phyloP scores from a whole-genome alignment of 78 protist genomes.

The slime mould (Dictyostelium discoideum) region dicty_2.7 NC_007089.4:4543001-4543500 shows the following conservation, averaged over 20 bases:
- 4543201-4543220: conserved; percentile 84
- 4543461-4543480: background rate
- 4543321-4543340: conserved; percentile 85
- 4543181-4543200: conserved; percentile 85
- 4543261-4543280: conserved; percentile 85
- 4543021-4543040: conserved; percentile 99
- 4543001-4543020: conserved; percentile 98
- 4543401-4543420: background rate
- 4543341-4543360: conserved; percentile 77
- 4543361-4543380: too few relatives aligned
- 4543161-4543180: conserved; percentile 95
- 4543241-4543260: conserved; percentile 87
- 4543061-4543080: conserved; percentile 86
- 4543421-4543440: too few relatives aligned
- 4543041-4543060: conserved; percentile 93
- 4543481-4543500: conserved; percentile 49
- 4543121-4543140: conserved; percentile 91
- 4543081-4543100: conserved; percentile 82
- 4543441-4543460: background rate
- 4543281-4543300: conserved; percentile 79
- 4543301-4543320: conserved; percentile 90
- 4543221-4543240: conserved; percentile 87
- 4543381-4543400: background rate
- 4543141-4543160: conserved; percentile 94
- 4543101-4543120: conserved; percentile 83